phyloP scores from a whole-genome alignment of 169 alveolate species.

The Plasmodium gallinaceum region DNA sequence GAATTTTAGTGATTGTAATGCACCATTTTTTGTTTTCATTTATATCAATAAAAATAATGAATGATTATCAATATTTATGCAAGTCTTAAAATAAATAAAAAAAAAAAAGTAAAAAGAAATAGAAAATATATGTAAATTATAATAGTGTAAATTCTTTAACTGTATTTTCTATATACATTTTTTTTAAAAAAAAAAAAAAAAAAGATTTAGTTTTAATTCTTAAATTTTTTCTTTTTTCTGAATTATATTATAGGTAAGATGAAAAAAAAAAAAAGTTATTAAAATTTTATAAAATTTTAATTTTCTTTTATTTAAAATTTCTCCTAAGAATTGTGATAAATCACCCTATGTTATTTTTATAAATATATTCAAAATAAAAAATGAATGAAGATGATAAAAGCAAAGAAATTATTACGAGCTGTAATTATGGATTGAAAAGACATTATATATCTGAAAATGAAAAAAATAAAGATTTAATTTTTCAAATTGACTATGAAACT shows the following conservation, averaged over 20 bases:
- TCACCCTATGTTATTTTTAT: too few relatives aligned
- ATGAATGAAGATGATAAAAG: slow-evolving; percentile 17
- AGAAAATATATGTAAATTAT: background rate
- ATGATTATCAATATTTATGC: too few relatives aligned
- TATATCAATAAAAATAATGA: too few relatives aligned
- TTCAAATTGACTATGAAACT: slow-evolving; percentile 41
- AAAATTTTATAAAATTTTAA: too few relatives aligned
- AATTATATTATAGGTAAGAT: background rate
- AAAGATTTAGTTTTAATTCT: too few relatives aligned
- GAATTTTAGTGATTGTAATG: too few relatives aligned
- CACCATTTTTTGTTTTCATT: too few relatives aligned
- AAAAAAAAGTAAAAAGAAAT: background rate
- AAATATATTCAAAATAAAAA: background rate
- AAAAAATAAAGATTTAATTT: slow-evolving; percentile 13
- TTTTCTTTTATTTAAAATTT: too few relatives aligned
- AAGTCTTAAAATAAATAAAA: too few relatives aligned
- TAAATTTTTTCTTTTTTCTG: too few relatives aligned
- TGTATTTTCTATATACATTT: background rate
- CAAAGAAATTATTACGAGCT: background rate
- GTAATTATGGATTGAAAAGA: background rate
- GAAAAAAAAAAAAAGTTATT: background rate
- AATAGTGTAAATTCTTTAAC: background rate
- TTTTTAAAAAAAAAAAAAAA: background rate
- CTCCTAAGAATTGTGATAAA: background rate
- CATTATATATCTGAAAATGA: slow-evolving; percentile 1